Base-by-base conservation (phyloP, 352 stramenopile genomes). In the Phytopythium sindhum region DNA sequence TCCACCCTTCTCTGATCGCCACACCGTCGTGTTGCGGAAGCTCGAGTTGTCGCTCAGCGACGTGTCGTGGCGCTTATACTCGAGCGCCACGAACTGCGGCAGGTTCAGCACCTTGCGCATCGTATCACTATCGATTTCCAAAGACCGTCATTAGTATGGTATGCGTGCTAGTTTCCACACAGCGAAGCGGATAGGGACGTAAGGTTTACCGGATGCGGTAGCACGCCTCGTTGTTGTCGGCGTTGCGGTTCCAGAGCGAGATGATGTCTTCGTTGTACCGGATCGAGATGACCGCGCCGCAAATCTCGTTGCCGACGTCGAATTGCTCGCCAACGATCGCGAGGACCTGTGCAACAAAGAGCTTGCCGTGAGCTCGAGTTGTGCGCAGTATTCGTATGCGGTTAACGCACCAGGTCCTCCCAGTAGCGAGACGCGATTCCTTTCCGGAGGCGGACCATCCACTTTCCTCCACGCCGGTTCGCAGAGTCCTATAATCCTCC, bases 321-420 rank as follows among this genome's bases (percentile, higher is more conserved):
- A 98, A 98, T 68, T 98, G 92, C 69, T 98, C 93, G 50, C 93
- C 93, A 54, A 98, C 87, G 55, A 98, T 97, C 31, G 91, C 93
- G 29, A 98, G 66, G 41, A 97, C 84, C 83, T 91, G 33, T 8
- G 23, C 45, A 29, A 0, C n/a, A 52, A 29, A 29, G 12, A 37
- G 8, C 2, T 10, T 10, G 15, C 17, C n/a, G 60, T 31, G 14
- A 42, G 23, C 47, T 0, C 3, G 26, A 15, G 24, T 23, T 55
- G 17, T 55, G 17, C n/a, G 17, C 33, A n/a, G n/a, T 31, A 31
- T 33, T 28, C 45, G 24, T 9, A n/a, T n/a, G 39, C 39, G 9
- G n/a, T 35, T 21, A 2, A 68, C 75, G 39, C 68, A 94, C 86
- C 67, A 98, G 72, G 67, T 97, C 89, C 68, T 98, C 93, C 93